Percentiles rank a stretch among this genome's conserved stretches.
phyloP scores from a whole-genome alignment of 768 basidiomycete species.

The Auricularia auricula-judae region DNA sequence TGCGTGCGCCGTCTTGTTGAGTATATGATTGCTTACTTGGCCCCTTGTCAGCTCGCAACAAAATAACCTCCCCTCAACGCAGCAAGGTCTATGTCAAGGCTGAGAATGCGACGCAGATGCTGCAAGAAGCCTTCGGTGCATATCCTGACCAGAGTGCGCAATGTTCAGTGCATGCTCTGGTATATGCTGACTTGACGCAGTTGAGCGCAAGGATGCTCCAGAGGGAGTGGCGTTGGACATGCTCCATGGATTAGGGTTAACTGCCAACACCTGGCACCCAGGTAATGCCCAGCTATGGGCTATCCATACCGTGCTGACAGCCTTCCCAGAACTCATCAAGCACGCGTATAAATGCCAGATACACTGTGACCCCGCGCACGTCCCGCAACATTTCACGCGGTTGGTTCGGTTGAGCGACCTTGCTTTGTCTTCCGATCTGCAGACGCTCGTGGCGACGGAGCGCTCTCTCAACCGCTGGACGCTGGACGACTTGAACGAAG shows the following conservation, averaged over 20 bases:
- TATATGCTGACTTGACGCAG: neutral
- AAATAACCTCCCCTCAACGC: neutral
- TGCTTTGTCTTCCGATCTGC: conserved; percentile 41
- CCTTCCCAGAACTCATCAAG: conserved; percentile 47
- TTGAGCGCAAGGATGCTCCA: neutral
- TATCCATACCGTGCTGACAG: neutral
- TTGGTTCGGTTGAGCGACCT: conserved; percentile 34
- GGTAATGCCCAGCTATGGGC: conserved; percentile 28
- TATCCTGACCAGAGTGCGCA: conserved; percentile 65
- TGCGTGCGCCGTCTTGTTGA: neutral
- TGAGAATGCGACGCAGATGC: conserved; percentile 5
- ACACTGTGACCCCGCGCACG: conserved; percentile 63
- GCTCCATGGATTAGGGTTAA: conserved; percentile 45
- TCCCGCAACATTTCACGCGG: conserved; percentile 47
- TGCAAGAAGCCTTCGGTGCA: conserved; percentile 62
- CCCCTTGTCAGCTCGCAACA: neutral
- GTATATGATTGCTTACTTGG: neutral
- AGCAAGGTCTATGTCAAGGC: conserved; percentile 6
- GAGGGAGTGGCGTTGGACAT: neutral
- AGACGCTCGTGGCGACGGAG: conserved; percentile 47
- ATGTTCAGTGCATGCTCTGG: neutral
- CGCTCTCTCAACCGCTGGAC: conserved; percentile 55
- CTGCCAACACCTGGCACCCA: conserved; percentile 50
- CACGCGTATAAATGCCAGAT: conserved; percentile 76
- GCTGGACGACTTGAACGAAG: conserved; percentile 37